Conservation (phyloP, 1,284 basidiomycete genomes). For the Cryptococcus sp. region DNA sequence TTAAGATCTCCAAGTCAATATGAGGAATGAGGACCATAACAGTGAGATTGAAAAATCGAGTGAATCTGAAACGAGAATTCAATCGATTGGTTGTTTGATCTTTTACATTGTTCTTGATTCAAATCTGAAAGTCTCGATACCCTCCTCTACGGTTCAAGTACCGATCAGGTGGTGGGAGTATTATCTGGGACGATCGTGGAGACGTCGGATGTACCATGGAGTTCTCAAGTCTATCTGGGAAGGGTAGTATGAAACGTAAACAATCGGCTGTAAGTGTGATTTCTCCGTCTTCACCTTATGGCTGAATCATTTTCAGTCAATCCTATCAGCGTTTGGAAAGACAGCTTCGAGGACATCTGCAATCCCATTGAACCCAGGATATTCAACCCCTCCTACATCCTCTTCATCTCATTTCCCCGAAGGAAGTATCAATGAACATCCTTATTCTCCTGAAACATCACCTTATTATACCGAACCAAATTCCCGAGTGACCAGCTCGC, state of each 20-base stretch:
- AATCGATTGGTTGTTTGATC: too few relatives aligned
- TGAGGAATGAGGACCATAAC: too few relatives aligned
- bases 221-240: conserved; percentile 10
- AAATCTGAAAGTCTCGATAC: too few relatives aligned
- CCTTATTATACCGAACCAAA: conserved; percentile 10
- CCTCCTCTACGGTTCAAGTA: too few relatives aligned
- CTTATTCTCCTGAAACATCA: conserved; percentile 7
- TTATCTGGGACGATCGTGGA: too few relatives aligned
- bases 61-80: too few relatives aligned
- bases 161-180: too few relatives aligned
- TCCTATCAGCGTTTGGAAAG: conserved; percentile 26
- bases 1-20: too few relatives aligned
- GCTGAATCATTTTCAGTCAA: conserved; percentile 11
- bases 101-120: too few relatives aligned
- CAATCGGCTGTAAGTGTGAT: conserved; percentile 9
- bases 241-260: conserved; percentile 31
- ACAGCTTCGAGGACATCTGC: conserved; percentile 4
- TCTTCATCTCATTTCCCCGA: conserved; percentile 9
- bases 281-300: not conserved
- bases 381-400: conserved; percentile 9
- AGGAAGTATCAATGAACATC: conserved; percentile 4
- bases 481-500: not conserved
- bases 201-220: too few relatives aligned
- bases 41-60: too few relatives aligned
- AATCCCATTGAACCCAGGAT: conserved; percentile 4